These are phyloP conservation scores for Xylariaceae sp. DNA, from an alignment of 2,329 filamentous ascomycete genomes.

Conservation along the genomic window DNA sequence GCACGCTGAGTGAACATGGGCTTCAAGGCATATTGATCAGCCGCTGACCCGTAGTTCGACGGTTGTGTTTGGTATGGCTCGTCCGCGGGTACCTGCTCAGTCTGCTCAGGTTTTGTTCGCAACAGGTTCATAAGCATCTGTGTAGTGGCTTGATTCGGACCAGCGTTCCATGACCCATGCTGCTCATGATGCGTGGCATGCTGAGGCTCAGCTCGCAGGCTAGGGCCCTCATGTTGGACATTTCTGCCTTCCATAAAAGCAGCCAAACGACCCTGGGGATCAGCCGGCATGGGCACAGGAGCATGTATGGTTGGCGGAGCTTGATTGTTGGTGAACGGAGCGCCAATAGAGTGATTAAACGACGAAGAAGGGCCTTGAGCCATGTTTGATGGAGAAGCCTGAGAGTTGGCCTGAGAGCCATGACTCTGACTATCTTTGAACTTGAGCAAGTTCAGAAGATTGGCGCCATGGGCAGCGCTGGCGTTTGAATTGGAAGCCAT, in stretches of 20 bases:
- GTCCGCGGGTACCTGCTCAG: constrained; percentile 39
- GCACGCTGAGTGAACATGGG: constrained; percentile 14
- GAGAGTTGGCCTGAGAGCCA: constrained; percentile 25
- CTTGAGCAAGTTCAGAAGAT: constrained; percentile 58
- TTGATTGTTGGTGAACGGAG: constrained; percentile 23
- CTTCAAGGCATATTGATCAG: constrained; percentile 22
- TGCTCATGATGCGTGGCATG: constrained; percentile 14
- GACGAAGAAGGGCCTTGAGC: constrained; percentile 19
- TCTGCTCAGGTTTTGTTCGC: constrained; percentile 66
- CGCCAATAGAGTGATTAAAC: constrained; percentile 5
- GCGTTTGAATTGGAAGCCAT: constrained; percentile 27
- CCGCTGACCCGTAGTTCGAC: constrained; percentile 30
- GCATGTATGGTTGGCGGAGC: constrained; percentile 44
- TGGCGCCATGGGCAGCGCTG: constrained; percentile 45
- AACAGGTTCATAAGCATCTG: constrained; percentile 82
- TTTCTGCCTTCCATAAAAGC: constrained; percentile 54
- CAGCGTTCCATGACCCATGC: constrained; percentile 38
- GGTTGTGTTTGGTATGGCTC: constrained; percentile 44
- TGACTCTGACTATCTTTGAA: constrained; percentile 42
- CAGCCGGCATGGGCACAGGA: constrained; percentile 51
- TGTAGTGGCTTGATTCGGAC: constrained; percentile 66
- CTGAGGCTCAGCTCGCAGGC: constrained; percentile 28
- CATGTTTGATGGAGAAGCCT: constrained; percentile 21
- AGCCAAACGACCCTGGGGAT: constrained; percentile 54
- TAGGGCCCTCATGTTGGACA: constrained; percentile 42